Evolutionary conservation across 2,329 filamentous ascomycete genomes (phyloP), one percentile per base, ranked within the genome.

Genomic region (Penicillium hordei): DNA sequence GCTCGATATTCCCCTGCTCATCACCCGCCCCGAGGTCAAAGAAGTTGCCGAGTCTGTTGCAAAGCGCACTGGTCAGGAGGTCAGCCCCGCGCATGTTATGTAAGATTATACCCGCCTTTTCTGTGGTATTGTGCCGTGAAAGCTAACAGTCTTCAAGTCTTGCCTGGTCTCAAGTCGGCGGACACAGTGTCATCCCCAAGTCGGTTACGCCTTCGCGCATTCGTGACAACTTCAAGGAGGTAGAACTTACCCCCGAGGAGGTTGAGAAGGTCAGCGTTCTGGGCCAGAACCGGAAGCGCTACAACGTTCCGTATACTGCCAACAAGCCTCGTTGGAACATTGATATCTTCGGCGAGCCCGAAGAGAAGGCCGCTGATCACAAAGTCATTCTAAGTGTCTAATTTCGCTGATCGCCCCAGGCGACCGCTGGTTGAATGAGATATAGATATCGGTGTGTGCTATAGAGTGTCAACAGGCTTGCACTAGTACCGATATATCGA

Each of bases 1-100:
- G 48, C 72, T 86, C 5, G 84, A 85, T 45, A 83, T 85, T 13
- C 87, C 88, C 52, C 78, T 89, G 58, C 78, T 89, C 66, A 82
- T 83, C 60, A 84, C 85, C 56, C 86, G 84, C 70, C 82, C 84
- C 1, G 81, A 87, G 36, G 76, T 87, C 50, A 81, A 86, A 74
- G 78, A 89, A 52, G 85, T 89, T 21, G 82, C 87, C 72, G 86
- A 86, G 76, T 83, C 85, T 66, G 73, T 68, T 55, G 63, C 71
- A 52, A 68, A 72, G 66, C 68, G 73, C 38, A 70, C 70, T 38
- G 72, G 73, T 43, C 62, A 64, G 31, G 60, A 67, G 36, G 73
- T 75, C 56, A 71, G 64, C 54, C 68, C 69, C 29, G 73, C 74
- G 45, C 73, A 76, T 51, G 74, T 75, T 46, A 69, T 75, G 68